A percentile compares a stretch with the other conserved stretches of the same genome.
Evolutionary conservation across 1,139 yeast genomes (phyloP).

Genomic region (Saccharomyces hybrid): DNA sequence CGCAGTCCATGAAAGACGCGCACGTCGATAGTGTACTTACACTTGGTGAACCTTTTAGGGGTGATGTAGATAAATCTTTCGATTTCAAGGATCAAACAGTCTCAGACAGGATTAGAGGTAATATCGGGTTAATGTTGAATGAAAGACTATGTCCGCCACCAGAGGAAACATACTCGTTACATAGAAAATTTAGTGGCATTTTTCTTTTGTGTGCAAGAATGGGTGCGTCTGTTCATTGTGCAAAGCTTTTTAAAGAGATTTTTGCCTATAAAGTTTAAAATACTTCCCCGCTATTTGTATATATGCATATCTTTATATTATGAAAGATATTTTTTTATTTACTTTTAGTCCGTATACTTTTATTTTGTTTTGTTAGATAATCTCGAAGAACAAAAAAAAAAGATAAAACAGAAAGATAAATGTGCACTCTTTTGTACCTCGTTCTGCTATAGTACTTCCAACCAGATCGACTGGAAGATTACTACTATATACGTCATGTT

Average conservation of each 20-base stretch:
- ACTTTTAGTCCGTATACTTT: neutral
- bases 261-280: slow-evolving; percentile 16
- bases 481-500: too few species aligned
- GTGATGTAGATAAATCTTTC: slow-evolving; percentile 45
- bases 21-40: slow-evolving; percentile 88
- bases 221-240: slow-evolving; percentile 77
- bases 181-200: slow-evolving; percentile 91
- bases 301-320: neutral
- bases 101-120: slow-evolving; percentile 82
- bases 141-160: slow-evolving; percentile 97
- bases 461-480: too few species aligned
- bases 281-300: neutral
- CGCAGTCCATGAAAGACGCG: slow-evolving; percentile 79
- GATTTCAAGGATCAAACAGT: slow-evolving; percentile 82
- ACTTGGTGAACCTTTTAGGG: slow-evolving; percentile 85
- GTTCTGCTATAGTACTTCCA: too few species aligned
- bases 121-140: slow-evolving; percentile 79
- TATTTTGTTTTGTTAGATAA: too few species aligned
- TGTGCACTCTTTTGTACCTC: too few species aligned
- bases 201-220: slow-evolving; percentile 83
- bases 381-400: neutral
- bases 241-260: slow-evolving; percentile 60
- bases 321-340: neutral
- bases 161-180: slow-evolving; percentile 92
- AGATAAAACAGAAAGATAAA: neutral